Evolutionary conservation across 2,329 filamentous ascomycete species (phyloP), one percentile per base, ranked within the genome.

Genomic region (Talaromyces pinophilus): DNA sequence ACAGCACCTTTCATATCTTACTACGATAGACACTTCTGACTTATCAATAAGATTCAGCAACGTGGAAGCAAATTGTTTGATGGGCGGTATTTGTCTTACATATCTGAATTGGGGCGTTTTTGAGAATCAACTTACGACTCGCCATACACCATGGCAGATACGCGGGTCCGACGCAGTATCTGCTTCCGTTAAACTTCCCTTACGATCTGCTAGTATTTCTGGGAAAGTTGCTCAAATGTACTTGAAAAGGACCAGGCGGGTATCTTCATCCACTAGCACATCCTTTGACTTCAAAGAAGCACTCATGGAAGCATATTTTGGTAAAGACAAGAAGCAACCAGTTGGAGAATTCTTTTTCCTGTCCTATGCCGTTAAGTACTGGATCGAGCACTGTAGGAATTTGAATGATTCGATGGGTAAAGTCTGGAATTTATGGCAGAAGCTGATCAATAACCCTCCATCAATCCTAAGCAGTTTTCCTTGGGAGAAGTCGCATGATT

Each of bases 31-130:
- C 10, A 50, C 46, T 15, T 50, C 46, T 3, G 4, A 25, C n/a
- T 11, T 22, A 42, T 52, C 60, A 22, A 10, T 30, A 30, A 10
- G 44, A 6, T 63, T 63, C 61, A 63, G 30, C 17, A 19, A 54
- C n/a, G 19, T 40, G 38, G 46, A 63, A 30, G 61, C 61, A 33
- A 10, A 35, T 25, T 40, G 28, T 42, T 25, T 54, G 17, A 63
- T 63, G 61, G 61, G 61, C 5, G 17, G 22, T 11, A 57, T 63
- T 11, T 54, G 46, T 10, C 42, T 63, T 30, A 63, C 61, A 28
- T 63, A 63, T 35, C 61, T 63, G 19, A 63, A 55, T 19, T 63
- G 50, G 46, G 25, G 15, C 15, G 61, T 40, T 2, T 55, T 55
- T 55, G 50, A 63, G 15, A 63, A 3, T 19, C 61, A 42, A 68